Conservation (phyloP, 2,329 filamentous ascomycete genomes). For the Tricladium varicosporioides region DNA sequence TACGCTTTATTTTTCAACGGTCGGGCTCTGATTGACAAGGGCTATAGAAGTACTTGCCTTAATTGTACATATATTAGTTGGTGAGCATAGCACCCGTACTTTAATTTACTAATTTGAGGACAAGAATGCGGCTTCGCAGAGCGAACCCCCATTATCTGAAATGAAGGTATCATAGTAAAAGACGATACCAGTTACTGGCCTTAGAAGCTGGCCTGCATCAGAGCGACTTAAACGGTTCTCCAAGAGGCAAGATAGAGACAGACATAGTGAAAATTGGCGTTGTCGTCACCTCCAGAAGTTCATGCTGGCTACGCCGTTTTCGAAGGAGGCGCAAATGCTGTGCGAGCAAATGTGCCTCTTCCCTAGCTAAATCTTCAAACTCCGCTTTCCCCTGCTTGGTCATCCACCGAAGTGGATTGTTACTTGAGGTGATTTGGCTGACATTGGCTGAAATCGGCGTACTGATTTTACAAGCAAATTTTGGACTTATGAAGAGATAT, state of each 20-base stretch:
- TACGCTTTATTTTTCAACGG: slow-evolving; percentile 12
- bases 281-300: slow-evolving; percentile 6
- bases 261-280: slow-evolving; percentile 24
- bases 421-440: too few species aligned
- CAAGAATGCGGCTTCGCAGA: slow-evolving; percentile 56
- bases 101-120: slow-evolving; percentile 43
- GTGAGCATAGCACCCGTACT: slow-evolving; percentile 51
- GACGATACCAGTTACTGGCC: slow-evolving; percentile 51
- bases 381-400: too few species aligned
- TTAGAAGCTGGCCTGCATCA: slow-evolving; percentile 41
- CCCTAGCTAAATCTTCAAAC: too few species aligned
- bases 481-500: too few species aligned
- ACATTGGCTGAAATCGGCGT: too few species aligned
- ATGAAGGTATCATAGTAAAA: slow-evolving; percentile 55
- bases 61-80: slow-evolving; percentile 44
- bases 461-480: too few species aligned
- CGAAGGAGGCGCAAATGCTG: background rate
- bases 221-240: slow-evolving; percentile 43
- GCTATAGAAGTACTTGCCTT: slow-evolving; percentile 18
- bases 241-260: slow-evolving; percentile 50
- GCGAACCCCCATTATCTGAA: slow-evolving; percentile 30
- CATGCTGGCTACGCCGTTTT: background rate
- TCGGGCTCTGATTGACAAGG: background rate
- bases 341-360: background rate
- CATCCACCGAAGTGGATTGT: too few species aligned